Evolutionary conservation across 805 yeast genomes (phyloP), one percentile per base, ranked within the genome.

Genomic region (Candida andamanensis): DNA sequence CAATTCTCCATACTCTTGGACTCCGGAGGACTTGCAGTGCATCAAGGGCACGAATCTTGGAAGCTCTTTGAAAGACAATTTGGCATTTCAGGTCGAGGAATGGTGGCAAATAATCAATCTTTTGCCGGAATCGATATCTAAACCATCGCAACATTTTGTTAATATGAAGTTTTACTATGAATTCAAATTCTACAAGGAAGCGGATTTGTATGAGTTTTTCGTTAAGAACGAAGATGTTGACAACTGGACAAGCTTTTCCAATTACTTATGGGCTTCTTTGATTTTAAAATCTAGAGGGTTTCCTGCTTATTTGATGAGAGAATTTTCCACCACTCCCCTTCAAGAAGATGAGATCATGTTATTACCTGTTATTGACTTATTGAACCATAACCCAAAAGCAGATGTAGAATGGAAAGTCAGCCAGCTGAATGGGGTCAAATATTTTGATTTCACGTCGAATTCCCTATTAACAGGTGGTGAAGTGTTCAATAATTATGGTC

Each of bases 401-500:
- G 62, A 72, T 13, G 89, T 85, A 1, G 58, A 71, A 13, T 89
- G 97, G 97, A 47, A 58, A 2, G 47, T 47, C 2, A 24, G 14
- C 33, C 16, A 33, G 22, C 5, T 28, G 17, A 22, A 24, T 34
- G 4, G 42, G 40, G 45, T 37, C 2, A 48, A 44, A 2, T 41
- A 48, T 1, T 70, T 74, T 36, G 48, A 54, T n/a, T 78, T 78
- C 42, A 56, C 52, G 24, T 51, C 73, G 0, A 59, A 63, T 13
- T 52, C 62, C 4, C 35, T 6, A 18, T 30, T 44, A n/a, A 29
- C 36, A 3, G 72, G 72, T 2, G 51, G 57, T 2, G 81, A 85
- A 49, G 40, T 89, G 1, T 84, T 58, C 56, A 87, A 87, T 51
- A 84, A 85, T 54, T 87, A 89, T 54, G 97, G 96, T 2, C 76